Evolutionary conservation across 305 asterid species (phyloP).

Genomic region (Solanum aculeatissimum): DNA sequence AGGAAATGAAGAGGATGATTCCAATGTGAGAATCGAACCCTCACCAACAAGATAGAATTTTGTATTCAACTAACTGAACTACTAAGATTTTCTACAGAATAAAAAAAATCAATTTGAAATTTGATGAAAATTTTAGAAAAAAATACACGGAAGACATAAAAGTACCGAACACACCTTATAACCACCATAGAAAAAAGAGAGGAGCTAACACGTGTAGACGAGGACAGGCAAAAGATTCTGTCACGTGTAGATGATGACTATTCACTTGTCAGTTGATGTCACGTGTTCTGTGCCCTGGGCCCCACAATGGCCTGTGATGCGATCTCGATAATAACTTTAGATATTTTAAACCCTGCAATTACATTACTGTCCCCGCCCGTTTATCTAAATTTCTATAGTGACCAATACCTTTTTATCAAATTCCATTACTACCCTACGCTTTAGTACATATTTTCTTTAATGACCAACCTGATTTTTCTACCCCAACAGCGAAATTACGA

Average conservation of each 20-base stretch:
- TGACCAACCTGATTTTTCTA: neutral
- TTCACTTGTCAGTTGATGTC: neutral
- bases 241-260: neutral
- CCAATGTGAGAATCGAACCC: no score
- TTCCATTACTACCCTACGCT: neutral
- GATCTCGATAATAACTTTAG: neutral
- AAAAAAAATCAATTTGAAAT: no score
- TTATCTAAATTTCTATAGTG: neutral
- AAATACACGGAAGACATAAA: no score
- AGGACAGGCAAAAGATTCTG: neutral
- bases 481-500: neutral
- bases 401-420: neutral
- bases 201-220: neutral
- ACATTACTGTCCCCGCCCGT: neutral
- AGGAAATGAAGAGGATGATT: no score
- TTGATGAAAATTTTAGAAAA: no score
- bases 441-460: neutral
- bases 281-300: slow-evolving; percentile 1
- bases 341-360: neutral
- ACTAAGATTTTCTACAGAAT: no score
- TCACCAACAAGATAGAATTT: no score
- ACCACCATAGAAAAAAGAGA: neutral
- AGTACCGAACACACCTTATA: no score
- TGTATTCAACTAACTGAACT: no score
- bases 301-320: neutral